Percentiles rank a stretch among this genome's conserved stretches.
These are phyloP conservation scores for Parafenestella ontariensis DNA, from an alignment of 2,329 filamentous ascomycete genomes.

Conservation along the genomic window DNA sequence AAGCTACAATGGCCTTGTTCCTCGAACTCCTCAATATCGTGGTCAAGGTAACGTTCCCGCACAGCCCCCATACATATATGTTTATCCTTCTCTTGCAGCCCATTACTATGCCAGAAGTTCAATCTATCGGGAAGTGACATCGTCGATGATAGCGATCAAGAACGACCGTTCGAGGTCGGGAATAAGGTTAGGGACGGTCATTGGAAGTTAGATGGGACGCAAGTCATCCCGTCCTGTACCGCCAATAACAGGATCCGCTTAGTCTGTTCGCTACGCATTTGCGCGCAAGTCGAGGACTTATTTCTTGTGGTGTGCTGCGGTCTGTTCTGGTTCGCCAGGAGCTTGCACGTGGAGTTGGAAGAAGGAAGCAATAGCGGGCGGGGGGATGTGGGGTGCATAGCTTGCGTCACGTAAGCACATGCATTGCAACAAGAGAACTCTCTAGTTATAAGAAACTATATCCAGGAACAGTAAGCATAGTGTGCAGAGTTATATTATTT, in stretches of 20 bases:
- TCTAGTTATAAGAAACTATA: no score
- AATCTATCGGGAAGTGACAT: neutral
- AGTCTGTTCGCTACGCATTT: neutral
- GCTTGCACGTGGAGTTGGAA: slow-evolving; percentile 21
- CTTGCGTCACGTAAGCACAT: slow-evolving; percentile 5
- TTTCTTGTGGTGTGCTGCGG: slow-evolving; percentile 20
- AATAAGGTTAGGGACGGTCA: neutral
- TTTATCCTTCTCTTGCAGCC: slow-evolving; percentile 13
- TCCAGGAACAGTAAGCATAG: neutral
- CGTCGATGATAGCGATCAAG: neutral
- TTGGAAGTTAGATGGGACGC: neutral
- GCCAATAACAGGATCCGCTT: neutral
- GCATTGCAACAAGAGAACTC: neutral
- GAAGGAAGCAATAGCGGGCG: slow-evolving; percentile 6
- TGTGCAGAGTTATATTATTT: neutral
- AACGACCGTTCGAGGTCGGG: neutral
- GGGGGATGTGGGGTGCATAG: slow-evolving; percentile 19
- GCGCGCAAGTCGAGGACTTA: neutral
- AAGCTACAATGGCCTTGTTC: slow-evolving; percentile 36
- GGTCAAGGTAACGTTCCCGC: slow-evolving; percentile 3
- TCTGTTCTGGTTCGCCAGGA: slow-evolving; percentile 19
- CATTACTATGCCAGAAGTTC: slow-evolving; percentile 24
- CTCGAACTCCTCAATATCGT: slow-evolving; percentile 16
- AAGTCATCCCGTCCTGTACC: slow-evolving; percentile 14
- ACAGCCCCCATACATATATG: slow-evolving; percentile 16